Evolutionary conservation across 345 rosid genomes (phyloP), one percentile per base, ranked within the genome.

Genomic region (Ceriops tagal): DNA sequence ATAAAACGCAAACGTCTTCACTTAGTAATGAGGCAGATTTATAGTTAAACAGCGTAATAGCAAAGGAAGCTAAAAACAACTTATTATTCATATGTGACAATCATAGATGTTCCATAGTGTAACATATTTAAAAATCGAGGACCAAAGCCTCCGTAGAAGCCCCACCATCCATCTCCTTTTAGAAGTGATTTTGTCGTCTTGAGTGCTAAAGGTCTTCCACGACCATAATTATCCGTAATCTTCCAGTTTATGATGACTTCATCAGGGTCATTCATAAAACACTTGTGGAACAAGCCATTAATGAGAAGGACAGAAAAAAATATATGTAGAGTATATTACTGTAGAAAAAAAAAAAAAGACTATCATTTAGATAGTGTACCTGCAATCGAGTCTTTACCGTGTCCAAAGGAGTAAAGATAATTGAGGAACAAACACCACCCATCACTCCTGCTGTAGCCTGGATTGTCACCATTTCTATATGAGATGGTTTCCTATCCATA

Each of bases 121-220:
- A 90, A 88, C 90, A 83, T 83, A 43, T 80, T 88, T 58, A 88
- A 70, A 72, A 88, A 86, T 26, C 90, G 79, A 35, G 93, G 90
- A 20, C 79, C 86, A 13, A 84, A 81, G 20, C 93, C 93, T 76
- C 90, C 78, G 46, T 88, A 81, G 67, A 84, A 86, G 10, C 93
- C 93, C 85, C 83, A 18, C 85, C 87, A 81, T 5, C 90, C 87
- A 11, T 84, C 85, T 77, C 83, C 89, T 74, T 77, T 61, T 20
- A 88, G 55, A 15, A 88, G 83, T 46, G 79, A 59, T 73, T 83
- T 84, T 1, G 82, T 59, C 3, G 89, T 84, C 76, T 82, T 84
- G 20, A 86, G 59, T 30, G 80, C 87, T 0, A 89, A 86, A 35
- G 93, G 93, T 62, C 93, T 88, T 66, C 84, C 89, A 64, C 16